Evolutionary conservation across 2,329 filamentous ascomycete genomes (phyloP).

Genomic region (Myotisia sp.): DNA sequence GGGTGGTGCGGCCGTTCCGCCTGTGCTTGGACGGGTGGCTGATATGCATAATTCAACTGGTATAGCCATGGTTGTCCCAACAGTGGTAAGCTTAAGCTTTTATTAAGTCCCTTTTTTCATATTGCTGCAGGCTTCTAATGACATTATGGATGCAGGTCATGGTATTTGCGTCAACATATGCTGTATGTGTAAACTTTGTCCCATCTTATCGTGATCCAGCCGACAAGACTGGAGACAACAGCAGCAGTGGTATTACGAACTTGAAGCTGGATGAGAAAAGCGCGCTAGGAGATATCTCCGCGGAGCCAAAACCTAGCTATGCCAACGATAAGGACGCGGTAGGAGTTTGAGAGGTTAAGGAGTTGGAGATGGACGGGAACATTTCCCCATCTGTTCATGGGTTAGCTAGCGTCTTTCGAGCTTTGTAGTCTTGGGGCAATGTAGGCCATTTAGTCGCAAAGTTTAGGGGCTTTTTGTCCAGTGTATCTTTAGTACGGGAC

Average conservation of each 20-base stretch:
- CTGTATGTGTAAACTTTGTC: constrained; percentile 51
- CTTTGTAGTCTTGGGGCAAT: too few species aligned
- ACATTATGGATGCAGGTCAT: constrained; percentile 34
- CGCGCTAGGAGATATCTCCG: too few species aligned
- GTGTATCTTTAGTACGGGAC: too few species aligned
- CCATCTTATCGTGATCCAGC: constrained; percentile 49
- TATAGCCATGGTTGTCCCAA: constrained; percentile 53
- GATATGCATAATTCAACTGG: constrained; percentile 49
- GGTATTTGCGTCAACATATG: constrained; percentile 42
- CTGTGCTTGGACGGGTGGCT: constrained; percentile 53
- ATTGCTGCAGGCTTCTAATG: not conserved
- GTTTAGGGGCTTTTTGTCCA: too few species aligned
- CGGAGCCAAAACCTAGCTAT: too few species aligned
- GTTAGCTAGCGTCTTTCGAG: too few species aligned
- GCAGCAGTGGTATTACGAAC: constrained; percentile 1
- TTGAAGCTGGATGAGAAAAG: constrained; percentile 5
- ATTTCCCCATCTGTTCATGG: too few species aligned
- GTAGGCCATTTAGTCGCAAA: too few species aligned
- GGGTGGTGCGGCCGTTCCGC: constrained; percentile 60
- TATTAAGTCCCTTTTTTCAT: constrained; percentile 5
- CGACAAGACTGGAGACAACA: constrained; percentile 37
- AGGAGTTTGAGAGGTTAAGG: too few species aligned
- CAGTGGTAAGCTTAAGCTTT: constrained; percentile 21
- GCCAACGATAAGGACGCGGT: too few species aligned
- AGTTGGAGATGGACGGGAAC: too few species aligned